These are phyloP conservation scores for Umbelopsis sp. DNA, from an alignment of 192 early-diverging fungal genomes.

Conservation along the genomic window DNA sequence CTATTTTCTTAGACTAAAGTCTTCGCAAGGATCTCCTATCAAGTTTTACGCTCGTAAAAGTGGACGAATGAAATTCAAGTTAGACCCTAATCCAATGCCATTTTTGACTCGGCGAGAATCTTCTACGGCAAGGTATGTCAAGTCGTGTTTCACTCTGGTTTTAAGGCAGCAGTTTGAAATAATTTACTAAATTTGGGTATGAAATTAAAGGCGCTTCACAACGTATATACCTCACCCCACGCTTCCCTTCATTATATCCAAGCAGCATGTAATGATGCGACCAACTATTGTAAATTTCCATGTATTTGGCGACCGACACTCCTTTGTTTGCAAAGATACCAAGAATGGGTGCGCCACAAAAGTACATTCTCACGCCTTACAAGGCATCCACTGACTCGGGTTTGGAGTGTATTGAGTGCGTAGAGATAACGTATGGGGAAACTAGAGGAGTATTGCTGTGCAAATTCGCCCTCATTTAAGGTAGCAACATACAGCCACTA, in stretches of 20 bases:
- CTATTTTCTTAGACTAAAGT: conserved; percentile 45
- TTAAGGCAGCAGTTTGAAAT: too few species aligned
- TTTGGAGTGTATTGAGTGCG: too few species aligned
- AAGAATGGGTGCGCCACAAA: too few species aligned
- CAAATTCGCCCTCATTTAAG: too few species aligned
- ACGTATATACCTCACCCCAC: conserved; percentile 69
- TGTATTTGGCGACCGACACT: conserved; percentile 19
- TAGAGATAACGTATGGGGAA: too few species aligned
- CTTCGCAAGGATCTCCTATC: conserved; percentile 53
- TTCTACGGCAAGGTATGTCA: neutral
- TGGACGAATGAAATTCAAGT: conserved; percentile 58
- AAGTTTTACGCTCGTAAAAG: conserved; percentile 66
- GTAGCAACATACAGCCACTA: too few species aligned
- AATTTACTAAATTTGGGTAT: conserved; percentile 4
- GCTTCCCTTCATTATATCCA: conserved; percentile 68
- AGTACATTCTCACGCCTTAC: neutral
- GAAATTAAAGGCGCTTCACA: conserved; percentile 50
- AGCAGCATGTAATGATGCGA: conserved; percentile 45
- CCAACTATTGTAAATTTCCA: conserved; percentile 53
- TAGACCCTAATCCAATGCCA: conserved; percentile 47
- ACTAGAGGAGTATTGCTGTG: too few species aligned
- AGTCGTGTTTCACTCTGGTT: neutral
- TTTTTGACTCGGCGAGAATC: neutral
- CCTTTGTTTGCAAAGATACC: neutral
- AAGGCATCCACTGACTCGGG: too few species aligned